These are phyloP conservation scores for Chaetomium cochliodes DNA, from an alignment of 495 filamentous ascomycete genomes.

Conservation along the genomic window DNA sequence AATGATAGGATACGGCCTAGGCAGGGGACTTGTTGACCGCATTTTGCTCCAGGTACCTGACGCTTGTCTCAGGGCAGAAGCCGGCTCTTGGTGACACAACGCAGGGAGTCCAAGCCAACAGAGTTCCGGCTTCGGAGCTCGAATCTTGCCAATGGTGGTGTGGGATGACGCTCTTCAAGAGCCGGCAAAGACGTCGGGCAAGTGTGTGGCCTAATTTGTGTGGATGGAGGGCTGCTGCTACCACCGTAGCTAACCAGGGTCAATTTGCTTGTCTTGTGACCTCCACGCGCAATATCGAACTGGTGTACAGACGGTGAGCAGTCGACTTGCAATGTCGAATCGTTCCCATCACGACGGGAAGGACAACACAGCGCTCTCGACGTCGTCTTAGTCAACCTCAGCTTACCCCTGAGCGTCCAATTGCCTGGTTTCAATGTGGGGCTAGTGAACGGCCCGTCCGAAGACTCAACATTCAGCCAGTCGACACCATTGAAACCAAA, in stretches of 20 bases:
- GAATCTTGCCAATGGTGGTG: neutral
- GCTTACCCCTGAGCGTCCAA: too few relatives aligned
- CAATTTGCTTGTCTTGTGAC: constrained; percentile 5
- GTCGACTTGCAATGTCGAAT: neutral
- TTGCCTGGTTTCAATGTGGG: too few relatives aligned
- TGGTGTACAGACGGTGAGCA: neutral
- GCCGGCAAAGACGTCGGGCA: neutral
- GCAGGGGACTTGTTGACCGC: neutral
- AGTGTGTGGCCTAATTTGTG: neutral
- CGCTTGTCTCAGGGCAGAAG: neutral
- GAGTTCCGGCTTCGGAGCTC: neutral
- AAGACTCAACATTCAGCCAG: neutral
- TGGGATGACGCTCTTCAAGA: neutral
- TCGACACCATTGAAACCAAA: neutral
- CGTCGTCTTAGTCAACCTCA: neutral
- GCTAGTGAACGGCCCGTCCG: neutral
- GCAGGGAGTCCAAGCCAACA: neutral
- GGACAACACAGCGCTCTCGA: neutral
- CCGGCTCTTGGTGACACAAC: constrained; percentile 3
- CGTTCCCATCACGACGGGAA: neutral
- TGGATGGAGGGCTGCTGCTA: neutral
- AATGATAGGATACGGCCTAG: neutral
- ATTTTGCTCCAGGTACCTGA: constrained; percentile 2
- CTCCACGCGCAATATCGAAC: neutral
- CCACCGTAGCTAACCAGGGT: neutral